Evolutionary conservation across 257 asterid species (phyloP).

Genomic region (Solanum paucissectum): DNA sequence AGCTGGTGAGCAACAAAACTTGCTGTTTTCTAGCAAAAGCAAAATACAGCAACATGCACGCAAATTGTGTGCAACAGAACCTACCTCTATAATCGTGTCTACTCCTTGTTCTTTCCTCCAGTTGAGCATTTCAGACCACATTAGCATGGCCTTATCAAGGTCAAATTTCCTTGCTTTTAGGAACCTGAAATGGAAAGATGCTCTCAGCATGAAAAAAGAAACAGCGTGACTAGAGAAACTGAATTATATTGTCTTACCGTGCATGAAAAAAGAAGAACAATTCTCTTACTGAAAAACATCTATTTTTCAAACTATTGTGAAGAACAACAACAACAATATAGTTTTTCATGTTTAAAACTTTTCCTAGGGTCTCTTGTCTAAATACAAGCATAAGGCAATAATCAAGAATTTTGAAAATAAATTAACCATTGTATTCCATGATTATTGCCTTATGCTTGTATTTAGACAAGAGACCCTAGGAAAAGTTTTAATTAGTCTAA

Average conservation of each 20-base stretch:
- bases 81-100: conserved; percentile 80
- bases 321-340: background rate
- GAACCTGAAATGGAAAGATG: conserved; percentile 42
- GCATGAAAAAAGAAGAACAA: background rate
- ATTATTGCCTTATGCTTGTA: background rate
- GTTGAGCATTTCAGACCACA: conserved; percentile 96
- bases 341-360: background rate
- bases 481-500: background rate
- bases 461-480: background rate
- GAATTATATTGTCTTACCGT: background rate
- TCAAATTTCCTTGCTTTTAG: conserved; percentile 95
- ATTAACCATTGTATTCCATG: background rate
- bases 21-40: background rate
- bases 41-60: background rate
- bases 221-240: background rate
- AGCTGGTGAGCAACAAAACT: background rate
- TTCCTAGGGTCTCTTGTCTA: background rate
- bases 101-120: conserved; percentile 91
- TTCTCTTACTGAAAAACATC: background rate
- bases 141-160: conserved; percentile 71
- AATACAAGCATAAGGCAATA: background rate
- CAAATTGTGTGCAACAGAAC: background rate
- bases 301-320: background rate
- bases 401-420: background rate
- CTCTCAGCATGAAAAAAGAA: background rate